Evolutionary conservation across 768 basidiomycete genomes (phyloP).

Genomic region (Mrakia frigida): DNA sequence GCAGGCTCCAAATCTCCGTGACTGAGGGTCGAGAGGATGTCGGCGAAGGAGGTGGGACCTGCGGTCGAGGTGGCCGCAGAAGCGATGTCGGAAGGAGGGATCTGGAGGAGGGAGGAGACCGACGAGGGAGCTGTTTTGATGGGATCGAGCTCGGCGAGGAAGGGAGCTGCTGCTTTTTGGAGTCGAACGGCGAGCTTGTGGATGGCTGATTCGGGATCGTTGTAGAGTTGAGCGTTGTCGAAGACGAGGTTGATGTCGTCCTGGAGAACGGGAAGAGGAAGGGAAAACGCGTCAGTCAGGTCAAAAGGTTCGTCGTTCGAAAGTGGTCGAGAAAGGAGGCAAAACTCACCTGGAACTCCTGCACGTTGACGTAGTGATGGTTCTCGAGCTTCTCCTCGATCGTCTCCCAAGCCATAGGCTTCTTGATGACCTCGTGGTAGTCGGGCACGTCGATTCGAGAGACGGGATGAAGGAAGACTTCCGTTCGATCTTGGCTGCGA

Average conservation of each 20-base stretch:
- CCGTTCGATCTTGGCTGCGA: slow-evolving; percentile 62
- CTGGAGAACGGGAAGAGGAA: not conserved
- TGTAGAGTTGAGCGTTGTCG: slow-evolving; percentile 25
- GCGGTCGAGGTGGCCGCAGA: slow-evolving; percentile 54
- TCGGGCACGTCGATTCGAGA: slow-evolving; percentile 14
- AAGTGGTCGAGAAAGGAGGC: too few species aligned
- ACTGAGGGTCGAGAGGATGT: not conserved
- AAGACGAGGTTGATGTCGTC: slow-evolving; percentile 24
- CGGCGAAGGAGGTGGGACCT: slow-evolving; percentile 51
- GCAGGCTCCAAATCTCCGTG: not conserved
- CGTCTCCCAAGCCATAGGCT: slow-evolving; percentile 16
- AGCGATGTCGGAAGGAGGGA: slow-evolving; percentile 54
- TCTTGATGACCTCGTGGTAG: slow-evolving; percentile 18
- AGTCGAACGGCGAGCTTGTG: slow-evolving; percentile 67
- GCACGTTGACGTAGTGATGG: slow-evolving; percentile 1
- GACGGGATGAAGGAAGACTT: slow-evolving; percentile 44
- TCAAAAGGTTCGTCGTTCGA: not conserved
- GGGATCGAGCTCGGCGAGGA: slow-evolving; percentile 44
- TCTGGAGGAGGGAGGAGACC: slow-evolving; percentile 61
- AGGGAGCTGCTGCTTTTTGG: slow-evolving; percentile 48
- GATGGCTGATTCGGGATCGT: slow-evolving; percentile 55
- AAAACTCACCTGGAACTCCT: slow-evolving; percentile 17
- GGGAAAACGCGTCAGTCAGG: not conserved
- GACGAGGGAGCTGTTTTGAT: slow-evolving; percentile 7
- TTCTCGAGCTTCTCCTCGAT: slow-evolving; percentile 20